A percentile compares a stretch with the other conserved stretches of the same genome.
Conservation (phyloP, 352 stramenopile species). For the Globisporangium mamillatum region DNA sequence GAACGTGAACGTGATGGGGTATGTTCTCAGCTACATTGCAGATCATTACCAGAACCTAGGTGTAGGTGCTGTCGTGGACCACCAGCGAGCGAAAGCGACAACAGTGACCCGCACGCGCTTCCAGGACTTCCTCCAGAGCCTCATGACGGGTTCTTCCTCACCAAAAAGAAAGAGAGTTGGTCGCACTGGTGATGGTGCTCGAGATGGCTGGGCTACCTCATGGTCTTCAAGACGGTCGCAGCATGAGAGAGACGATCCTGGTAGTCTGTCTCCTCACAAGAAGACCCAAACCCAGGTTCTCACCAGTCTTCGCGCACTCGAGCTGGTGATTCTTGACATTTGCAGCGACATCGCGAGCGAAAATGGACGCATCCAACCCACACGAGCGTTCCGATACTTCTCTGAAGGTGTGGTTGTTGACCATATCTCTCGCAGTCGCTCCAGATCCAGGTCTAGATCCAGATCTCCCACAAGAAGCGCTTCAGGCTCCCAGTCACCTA, state of each 20-base stretch:
- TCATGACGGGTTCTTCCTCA: neutral
- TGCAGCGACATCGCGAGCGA: conserved; percentile 18
- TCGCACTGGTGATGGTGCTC: neutral
- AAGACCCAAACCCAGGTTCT: conserved; percentile 11
- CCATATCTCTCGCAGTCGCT: neutral
- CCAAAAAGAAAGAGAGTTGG: neutral
- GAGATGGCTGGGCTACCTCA: neutral
- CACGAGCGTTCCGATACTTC: conserved; percentile 28
- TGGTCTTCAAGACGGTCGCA: neutral
- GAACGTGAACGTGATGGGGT: conserved; percentile 8
- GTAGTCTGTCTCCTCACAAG: neutral
- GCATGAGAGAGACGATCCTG: too few relatives aligned
- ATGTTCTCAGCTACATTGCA: conserved; percentile 21
- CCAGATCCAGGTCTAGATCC: neutral
- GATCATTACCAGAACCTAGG: neutral
- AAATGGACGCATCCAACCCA: conserved; percentile 23
- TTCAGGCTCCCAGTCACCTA: conserved; percentile 4
- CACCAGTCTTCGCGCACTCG: conserved; percentile 30
- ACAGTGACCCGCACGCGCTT: conserved; percentile 10
- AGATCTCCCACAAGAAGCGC: conserved; percentile 2
- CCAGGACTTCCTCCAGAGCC: conserved; percentile 2
- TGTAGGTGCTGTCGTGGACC: neutral
- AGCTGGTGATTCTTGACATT: conserved; percentile 37
- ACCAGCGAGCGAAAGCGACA: conserved; percentile 2
- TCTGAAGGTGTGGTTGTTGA: conserved; percentile 8